These are phyloP conservation scores for Ustilaginoidea virens DNA, from an alignment of 2,329 filamentous ascomycete genomes.

Conservation along the genomic window DNA sequence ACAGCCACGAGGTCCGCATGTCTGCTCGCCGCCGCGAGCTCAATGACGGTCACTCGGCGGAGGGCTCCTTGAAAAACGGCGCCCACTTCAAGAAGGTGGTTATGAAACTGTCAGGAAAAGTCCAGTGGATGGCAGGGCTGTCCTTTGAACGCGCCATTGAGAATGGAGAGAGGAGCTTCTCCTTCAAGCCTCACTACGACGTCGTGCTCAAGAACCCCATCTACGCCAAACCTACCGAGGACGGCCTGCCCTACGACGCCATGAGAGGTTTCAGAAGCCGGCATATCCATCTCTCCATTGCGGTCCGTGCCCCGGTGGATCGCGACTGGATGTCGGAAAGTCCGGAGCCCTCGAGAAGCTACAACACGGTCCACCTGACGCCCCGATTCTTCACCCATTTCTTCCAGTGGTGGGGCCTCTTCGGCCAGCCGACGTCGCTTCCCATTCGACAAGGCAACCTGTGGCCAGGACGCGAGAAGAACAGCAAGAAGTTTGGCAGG, in stretches of 20 bases:
- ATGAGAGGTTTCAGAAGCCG: conserved; percentile 92
- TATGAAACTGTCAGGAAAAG: conserved; percentile 96
- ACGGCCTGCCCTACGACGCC: conserved; percentile 61
- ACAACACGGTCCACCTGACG: conserved; percentile 90
- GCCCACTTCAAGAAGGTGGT: conserved; percentile 95
- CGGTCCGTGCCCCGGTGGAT: conserved; percentile 72
- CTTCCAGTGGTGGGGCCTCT: conserved; percentile 94
- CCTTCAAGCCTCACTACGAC: conserved; percentile 86
- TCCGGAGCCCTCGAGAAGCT: conserved; percentile 66
- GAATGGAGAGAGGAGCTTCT: conserved; percentile 59
- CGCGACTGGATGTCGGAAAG: conserved; percentile 73
- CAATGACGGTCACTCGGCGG: conserved; percentile 43
- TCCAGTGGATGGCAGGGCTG: conserved; percentile 80
- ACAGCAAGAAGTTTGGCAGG: conserved; percentile 94
- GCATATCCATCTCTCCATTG: conserved; percentile 90
- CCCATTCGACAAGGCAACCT: conserved; percentile 84
- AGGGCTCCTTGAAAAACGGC: conserved; percentile 51
- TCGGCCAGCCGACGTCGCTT: conserved; percentile 85
- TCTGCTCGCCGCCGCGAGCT: conserved; percentile 34
- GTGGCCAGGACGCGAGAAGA: conserved; percentile 88
- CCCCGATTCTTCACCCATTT: conserved; percentile 98
- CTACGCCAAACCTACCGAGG: conserved; percentile 46
- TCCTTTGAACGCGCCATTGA: conserved; percentile 80
- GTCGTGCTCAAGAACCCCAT: conserved; percentile 72
- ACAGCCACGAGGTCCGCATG: conserved; percentile 71